A percentile compares a stretch with the other conserved stretches of the same genome.
Evolutionary conservation across 805 yeast species (phyloP).

Genomic region (Candida piceae): DNA sequence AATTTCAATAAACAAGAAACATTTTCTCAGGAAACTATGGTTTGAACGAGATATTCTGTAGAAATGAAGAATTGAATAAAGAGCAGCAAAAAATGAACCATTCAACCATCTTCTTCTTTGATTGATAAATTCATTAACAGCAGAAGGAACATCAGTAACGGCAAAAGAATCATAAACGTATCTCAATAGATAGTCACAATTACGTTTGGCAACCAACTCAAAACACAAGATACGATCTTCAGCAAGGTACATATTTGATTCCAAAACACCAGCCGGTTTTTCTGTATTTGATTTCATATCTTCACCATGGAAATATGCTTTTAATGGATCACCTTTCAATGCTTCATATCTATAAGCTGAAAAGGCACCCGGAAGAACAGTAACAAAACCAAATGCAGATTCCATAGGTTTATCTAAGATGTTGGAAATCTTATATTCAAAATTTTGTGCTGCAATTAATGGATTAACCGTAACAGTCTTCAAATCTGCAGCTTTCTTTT

Average conservation of each 20-base stretch:
- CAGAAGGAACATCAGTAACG: conserved; percentile 92
- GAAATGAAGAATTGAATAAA: conserved; percentile 76
- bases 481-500: conserved; percentile 45
- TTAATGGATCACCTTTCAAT: conserved; percentile 72
- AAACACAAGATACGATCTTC: conserved; percentile 94
- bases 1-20: conserved; percentile 70
- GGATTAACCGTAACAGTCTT: conserved; percentile 58
- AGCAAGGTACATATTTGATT: conserved; percentile 93
- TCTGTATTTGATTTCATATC: conserved; percentile 54
- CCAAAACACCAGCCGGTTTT: conserved; percentile 75
- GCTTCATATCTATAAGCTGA: conserved; percentile 89
- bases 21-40: conserved; percentile 64
- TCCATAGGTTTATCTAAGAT: conserved; percentile 94
- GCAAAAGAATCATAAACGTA: conserved; percentile 87
- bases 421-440: conserved; percentile 93
- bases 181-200: conserved; percentile 66
- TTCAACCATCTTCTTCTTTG: conserved; percentile 96
- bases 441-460: conserved; percentile 90
- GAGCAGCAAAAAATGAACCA: conserved; percentile 93
- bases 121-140: conserved; percentile 78
- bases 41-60: conserved; percentile 69
- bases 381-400: conserved; percentile 85
- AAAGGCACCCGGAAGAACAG: conserved; percentile 95
- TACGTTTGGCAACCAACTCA: conserved; percentile 80
- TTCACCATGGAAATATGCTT: conserved; percentile 91